phyloP scores from a whole-genome alignment of 352 stramenopile genomes.

The Pseudoperonospora humuli region DNA sequence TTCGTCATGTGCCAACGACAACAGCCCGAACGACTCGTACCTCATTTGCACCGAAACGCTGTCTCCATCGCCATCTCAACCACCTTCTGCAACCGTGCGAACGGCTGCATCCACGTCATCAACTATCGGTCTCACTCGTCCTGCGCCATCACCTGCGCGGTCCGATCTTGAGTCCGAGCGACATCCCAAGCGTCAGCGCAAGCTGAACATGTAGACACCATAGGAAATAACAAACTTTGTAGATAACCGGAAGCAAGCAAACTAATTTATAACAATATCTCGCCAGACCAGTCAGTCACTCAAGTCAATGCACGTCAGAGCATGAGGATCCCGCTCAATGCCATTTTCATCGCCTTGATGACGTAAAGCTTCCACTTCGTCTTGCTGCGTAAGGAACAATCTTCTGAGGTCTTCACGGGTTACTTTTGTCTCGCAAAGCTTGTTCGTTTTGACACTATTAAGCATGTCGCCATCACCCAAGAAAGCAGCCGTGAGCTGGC shows the following conservation, averaged over 20 bases:
- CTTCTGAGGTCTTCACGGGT: constrained; percentile 36
- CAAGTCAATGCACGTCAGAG: constrained; percentile 30
- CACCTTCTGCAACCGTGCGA: constrained; percentile 10
- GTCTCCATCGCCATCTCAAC: constrained; percentile 24
- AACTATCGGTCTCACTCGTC: constrained; percentile 21
- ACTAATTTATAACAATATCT: constrained; percentile 27
- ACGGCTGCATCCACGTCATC: constrained; percentile 9
- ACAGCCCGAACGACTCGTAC: constrained; percentile 13
- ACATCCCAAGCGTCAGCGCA: constrained; percentile 24
- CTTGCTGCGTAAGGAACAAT: constrained; percentile 41
- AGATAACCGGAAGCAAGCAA: constrained; percentile 17
- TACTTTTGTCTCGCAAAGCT: constrained; percentile 23
- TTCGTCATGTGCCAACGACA: neutral
- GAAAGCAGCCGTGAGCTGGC: constrained; percentile 60
- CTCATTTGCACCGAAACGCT: constrained; percentile 30
- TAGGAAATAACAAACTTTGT: constrained; percentile 20
- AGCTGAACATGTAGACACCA: constrained; percentile 23
- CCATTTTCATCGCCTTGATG: constrained; percentile 1
- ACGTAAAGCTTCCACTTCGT: constrained; percentile 8
- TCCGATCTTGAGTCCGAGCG: constrained; percentile 16
- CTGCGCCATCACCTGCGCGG: constrained; percentile 18
- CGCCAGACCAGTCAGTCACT: constrained; percentile 13
- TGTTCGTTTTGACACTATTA: constrained; percentile 17
- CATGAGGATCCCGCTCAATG: neutral
- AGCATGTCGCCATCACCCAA: constrained; percentile 41